phyloP scores from a whole-genome alignment of 2,329 filamentous ascomycete genomes.

The Alternaria hordeiaustralica region DNA sequence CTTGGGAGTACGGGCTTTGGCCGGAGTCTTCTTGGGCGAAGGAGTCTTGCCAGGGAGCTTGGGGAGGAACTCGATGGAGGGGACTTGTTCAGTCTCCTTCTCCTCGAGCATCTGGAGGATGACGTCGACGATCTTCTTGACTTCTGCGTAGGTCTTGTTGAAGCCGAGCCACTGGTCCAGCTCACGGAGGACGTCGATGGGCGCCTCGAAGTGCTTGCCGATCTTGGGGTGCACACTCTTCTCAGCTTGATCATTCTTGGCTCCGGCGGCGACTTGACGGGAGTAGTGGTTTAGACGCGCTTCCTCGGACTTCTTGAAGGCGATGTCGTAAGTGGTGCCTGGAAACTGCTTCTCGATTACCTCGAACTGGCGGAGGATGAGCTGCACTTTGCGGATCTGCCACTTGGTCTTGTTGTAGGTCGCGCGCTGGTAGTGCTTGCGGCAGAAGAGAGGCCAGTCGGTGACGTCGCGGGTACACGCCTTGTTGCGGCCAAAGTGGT shows the following conservation, averaged over 20 bases:
- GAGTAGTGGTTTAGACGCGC: constrained; percentile 40
- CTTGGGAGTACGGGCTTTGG: constrained; percentile 15
- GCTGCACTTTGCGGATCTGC: constrained; percentile 42
- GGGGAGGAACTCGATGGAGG: constrained; percentile 42
- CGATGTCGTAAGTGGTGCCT: constrained; percentile 40
- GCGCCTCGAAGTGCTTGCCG: constrained; percentile 41
- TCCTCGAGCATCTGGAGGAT: constrained; percentile 39
- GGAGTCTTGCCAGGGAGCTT: constrained; percentile 24
- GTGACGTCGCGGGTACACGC: constrained; percentile 40
- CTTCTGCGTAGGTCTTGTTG: constrained; percentile 27
- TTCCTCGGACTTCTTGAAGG: constrained; percentile 46
- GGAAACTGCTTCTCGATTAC: constrained; percentile 40
- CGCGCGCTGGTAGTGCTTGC: constrained; percentile 51
- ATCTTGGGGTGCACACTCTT: constrained; percentile 13
- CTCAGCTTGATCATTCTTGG: constrained; percentile 13
- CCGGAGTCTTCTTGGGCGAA: constrained; percentile 16
- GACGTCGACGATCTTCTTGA: constrained; percentile 28
- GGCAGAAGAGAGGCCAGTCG: constrained; percentile 46
- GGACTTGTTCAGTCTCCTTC: constrained; percentile 34
- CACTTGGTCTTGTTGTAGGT: constrained; percentile 46
- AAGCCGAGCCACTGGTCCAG: constrained; percentile 32
- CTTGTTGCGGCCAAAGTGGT: constrained; percentile 51
- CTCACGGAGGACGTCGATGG: constrained; percentile 42
- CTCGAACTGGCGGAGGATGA: constrained; percentile 44
- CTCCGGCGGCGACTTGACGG: constrained; percentile 27